phyloP scores from a whole-genome alignment of 805 yeast genomes.

The Kuraishia floccosa region DNA sequence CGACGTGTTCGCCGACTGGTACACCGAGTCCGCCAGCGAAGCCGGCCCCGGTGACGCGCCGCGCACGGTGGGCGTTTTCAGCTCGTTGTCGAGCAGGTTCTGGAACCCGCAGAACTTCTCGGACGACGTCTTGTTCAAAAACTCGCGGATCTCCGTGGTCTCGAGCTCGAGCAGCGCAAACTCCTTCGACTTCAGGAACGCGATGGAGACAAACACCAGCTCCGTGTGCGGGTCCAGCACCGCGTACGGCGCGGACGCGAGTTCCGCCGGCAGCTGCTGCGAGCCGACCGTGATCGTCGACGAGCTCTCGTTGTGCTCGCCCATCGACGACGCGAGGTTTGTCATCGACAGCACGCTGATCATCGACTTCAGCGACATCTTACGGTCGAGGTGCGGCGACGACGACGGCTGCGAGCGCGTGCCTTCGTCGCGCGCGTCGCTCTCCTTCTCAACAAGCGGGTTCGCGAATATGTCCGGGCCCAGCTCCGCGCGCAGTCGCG shows the following conservation, averaged over 20 bases:
- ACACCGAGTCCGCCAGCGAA: not conserved
- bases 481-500: too few species aligned
- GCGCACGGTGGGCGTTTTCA: not conserved
- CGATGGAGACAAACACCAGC: conserved; percentile 62
- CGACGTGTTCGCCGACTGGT: not conserved
- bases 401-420: not conserved
- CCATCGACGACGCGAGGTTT: conserved; percentile 4
- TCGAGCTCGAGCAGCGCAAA: conserved; percentile 76
- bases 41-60: too few species aligned
- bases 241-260: conserved; percentile 32
- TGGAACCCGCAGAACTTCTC: conserved; percentile 23
- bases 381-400: too few species aligned
- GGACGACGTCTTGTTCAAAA: conserved; percentile 47
- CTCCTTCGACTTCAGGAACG: conserved; percentile 73
- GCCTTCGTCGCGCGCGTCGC: conserved; percentile 1
- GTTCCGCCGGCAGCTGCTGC: not conserved
- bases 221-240: conserved; percentile 66
- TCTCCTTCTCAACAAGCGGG: conserved; percentile 17
- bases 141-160: conserved; percentile 79
- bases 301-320: conserved; percentile 2
- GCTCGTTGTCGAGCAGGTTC: conserved; percentile 12
- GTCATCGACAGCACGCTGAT: conserved; percentile 7
- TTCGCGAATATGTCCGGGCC: conserved; percentile 63
- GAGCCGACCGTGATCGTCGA: too few species aligned
- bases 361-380: conserved; percentile 3